Conservation (phyloP, 306 rosid species). For the Chamaecrista fasciculata region DNA sequence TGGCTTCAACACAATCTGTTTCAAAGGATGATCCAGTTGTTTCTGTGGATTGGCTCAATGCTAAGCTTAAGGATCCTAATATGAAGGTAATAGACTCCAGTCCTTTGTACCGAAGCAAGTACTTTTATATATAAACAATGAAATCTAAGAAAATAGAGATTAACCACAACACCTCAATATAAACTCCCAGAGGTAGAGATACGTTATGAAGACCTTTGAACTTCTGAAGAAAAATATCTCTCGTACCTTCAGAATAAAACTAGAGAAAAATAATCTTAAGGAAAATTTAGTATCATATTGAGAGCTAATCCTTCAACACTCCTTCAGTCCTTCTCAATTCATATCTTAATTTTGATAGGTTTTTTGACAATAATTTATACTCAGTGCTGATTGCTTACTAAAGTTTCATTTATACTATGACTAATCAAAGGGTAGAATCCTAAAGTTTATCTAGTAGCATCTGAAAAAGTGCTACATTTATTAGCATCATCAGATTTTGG, state of each 20-base stretch:
- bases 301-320: background rate
- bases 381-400: background rate
- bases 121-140: too few relatives aligned
- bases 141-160: background rate
- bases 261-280: background rate
- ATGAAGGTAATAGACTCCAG: conserved; percentile 54
- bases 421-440: background rate
- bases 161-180: background rate
- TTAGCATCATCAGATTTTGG: background rate
- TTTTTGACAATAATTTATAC: background rate
- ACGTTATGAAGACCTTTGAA: background rate
- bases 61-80: conserved; percentile 70
- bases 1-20: conserved; percentile 67
- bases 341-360: background rate
- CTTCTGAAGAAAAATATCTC: background rate
- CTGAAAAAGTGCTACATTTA: too few relatives aligned
- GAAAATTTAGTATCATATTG: background rate
- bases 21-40: conserved; percentile 74
- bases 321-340: background rate
- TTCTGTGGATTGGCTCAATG: conserved; percentile 83
- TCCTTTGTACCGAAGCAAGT: too few relatives aligned
- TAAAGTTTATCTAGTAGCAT: too few relatives aligned
- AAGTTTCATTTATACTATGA: too few relatives aligned
- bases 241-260: background rate
- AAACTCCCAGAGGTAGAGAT: background rate